A percentile compares a stretch with the other conserved stretches of the same genome.
These are phyloP conservation scores for Tremellales sp. DNA, from an alignment of 1,284 basidiomycete genomes.

Conservation along the genomic window DNA sequence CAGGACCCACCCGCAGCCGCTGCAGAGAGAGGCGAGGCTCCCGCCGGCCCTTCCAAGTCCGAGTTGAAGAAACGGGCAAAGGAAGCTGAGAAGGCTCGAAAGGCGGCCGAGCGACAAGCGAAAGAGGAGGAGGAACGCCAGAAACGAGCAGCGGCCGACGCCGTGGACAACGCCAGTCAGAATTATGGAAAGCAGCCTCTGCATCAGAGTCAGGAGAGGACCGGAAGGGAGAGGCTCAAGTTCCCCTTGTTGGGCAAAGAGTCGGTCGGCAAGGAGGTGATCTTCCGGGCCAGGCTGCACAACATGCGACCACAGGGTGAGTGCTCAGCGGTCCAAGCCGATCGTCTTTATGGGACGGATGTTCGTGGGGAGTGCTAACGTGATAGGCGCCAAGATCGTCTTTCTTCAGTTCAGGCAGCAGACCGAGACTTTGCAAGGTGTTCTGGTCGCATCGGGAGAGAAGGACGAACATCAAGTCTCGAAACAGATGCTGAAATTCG, in stretches of 20 bases:
- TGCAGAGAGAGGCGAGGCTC: constrained; percentile 5
- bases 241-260: constrained; percentile 66
- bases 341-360: constrained; percentile 4
- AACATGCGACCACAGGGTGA: constrained; percentile 83
- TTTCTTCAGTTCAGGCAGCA: constrained; percentile 91
- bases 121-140: constrained; percentile 72
- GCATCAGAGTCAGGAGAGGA: constrained; percentile 77
- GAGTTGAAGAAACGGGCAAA: constrained; percentile 92
- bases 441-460: constrained; percentile 59
- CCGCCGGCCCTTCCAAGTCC: constrained; percentile 65
- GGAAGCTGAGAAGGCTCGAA: constrained; percentile 87
- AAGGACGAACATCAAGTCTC: constrained; percentile 73
- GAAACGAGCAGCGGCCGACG: constrained; percentile 69
- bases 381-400: constrained; percentile 78
- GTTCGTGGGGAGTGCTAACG: too few species aligned
- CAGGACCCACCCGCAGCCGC: constrained; percentile 8
- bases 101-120: constrained; percentile 76
- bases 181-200: constrained; percentile 89
- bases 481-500: constrained; percentile 98
- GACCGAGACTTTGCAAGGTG: constrained; percentile 82
- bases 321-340: constrained; percentile 5
- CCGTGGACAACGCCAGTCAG: constrained; percentile 73
- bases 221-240: constrained; percentile 43
- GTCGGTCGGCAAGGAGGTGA: constrained; percentile 70
- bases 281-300: constrained; percentile 86